Percentiles rank a stretch among this genome's conserved stretches.
These are phyloP conservation scores for Tilletiopsis washingtonensis DNA, from an alignment of 1,284 basidiomycete genomes.

Conservation along the genomic window DNA sequence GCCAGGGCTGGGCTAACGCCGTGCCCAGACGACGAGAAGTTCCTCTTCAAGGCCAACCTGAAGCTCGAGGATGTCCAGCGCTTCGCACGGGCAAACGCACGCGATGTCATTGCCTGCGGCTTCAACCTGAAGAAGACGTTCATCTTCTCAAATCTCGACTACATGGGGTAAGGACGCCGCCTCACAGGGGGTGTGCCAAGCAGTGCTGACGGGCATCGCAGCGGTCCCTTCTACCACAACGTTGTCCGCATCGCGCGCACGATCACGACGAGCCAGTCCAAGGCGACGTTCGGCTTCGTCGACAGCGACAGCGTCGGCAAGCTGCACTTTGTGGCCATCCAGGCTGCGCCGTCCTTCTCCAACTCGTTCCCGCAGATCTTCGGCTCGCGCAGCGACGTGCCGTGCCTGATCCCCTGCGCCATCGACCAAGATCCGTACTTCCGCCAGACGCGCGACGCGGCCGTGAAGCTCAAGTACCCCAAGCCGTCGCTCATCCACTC, in stretches of 20 bases:
- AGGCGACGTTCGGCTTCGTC: constrained; percentile 90
- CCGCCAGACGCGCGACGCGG: constrained; percentile 91
- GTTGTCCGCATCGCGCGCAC: constrained; percentile 84
- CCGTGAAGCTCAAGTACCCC: constrained; percentile 84
- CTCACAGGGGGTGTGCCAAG: not conserved
- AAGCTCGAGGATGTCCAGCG: constrained; percentile 79
- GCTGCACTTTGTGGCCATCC: constrained; percentile 93
- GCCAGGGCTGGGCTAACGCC: not conserved
- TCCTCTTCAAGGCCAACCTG: constrained; percentile 90
- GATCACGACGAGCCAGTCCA: constrained; percentile 87
- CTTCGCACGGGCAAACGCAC: constrained; percentile 78
- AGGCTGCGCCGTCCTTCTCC: constrained; percentile 92
- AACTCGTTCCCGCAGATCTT: constrained; percentile 99
- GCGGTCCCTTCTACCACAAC: constrained; percentile 86
- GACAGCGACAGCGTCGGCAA: constrained; percentile 96
- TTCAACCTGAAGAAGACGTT: constrained; percentile 90
- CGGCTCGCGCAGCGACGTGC: constrained; percentile 72
- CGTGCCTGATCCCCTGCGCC: constrained; percentile 91
- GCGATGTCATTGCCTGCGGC: constrained; percentile 92
- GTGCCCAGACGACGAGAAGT: constrained; percentile 87
- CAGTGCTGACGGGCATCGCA: not conserved
- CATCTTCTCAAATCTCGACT: constrained; percentile 89
- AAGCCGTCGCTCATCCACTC: constrained; percentile 88
- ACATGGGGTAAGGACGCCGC: constrained; percentile 53
- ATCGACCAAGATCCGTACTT: constrained; percentile 94